Percentiles rank a stretch among this genome's conserved stretches.
phyloP scores from a whole-genome alignment of 2,329 filamentous ascomycete species.

The Hymenotorrendiella dingleyae region DNA sequence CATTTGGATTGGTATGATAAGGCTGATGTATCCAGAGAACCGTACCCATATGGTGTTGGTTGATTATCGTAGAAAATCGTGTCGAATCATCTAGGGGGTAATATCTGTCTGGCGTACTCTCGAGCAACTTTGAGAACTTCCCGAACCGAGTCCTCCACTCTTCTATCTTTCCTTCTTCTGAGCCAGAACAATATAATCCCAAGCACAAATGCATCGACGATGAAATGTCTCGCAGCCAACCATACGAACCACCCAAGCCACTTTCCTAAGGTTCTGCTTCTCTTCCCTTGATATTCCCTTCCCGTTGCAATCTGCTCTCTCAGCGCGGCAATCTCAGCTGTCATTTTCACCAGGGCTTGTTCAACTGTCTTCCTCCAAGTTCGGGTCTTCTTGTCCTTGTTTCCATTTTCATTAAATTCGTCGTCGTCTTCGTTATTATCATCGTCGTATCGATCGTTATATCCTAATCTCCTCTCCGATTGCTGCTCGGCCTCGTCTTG shows the following conservation, averaged over 20 bases:
- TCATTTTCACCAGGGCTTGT: conserved; percentile 79
- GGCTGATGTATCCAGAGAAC: too few species aligned
- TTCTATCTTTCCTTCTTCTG: conserved; percentile 62
- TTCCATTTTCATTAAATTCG: conserved; percentile 33
- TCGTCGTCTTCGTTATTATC: conserved; percentile 33
- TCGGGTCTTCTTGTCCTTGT: conserved; percentile 38
- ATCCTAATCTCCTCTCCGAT: conserved; percentile 38
- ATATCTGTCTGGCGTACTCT: conserved; percentile 53
- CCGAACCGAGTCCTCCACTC: conserved; percentile 68
- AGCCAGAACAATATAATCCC: conserved; percentile 65
- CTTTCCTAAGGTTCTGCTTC: conserved; percentile 56
- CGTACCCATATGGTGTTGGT: too few species aligned
- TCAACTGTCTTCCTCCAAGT: conserved; percentile 82
- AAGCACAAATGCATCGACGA: conserved; percentile 64
- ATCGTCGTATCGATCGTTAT: conserved; percentile 40
- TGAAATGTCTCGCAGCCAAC: conserved; percentile 65
- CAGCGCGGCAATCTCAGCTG: conserved; percentile 84
- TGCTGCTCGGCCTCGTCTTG: conserved; percentile 62
- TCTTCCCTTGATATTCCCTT: conserved; percentile 62
- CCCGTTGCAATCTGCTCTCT: conserved; percentile 83
- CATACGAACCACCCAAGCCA: conserved; percentile 70
- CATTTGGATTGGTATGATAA: too few species aligned
- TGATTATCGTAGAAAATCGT: too few species aligned
- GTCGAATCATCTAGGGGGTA: conserved; percentile 41
- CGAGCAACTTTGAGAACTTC: conserved; percentile 51